These are phyloP conservation scores for Serendipita sp. DNA, from an alignment of 768 basidiomycete genomes.

Conservation along the genomic window DNA sequence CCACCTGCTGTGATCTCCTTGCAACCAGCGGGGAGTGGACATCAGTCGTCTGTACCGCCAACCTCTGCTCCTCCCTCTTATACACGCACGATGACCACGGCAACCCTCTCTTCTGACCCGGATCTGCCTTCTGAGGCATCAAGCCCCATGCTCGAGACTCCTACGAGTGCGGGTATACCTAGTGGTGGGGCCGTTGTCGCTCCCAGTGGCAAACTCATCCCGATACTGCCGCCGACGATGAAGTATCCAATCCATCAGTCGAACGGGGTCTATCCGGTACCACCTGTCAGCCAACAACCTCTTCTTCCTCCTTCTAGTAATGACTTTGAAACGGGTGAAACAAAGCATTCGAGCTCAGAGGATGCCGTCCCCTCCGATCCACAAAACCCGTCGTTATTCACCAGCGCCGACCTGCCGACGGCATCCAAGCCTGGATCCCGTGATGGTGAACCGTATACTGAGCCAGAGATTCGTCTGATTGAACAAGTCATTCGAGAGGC, in stretches of 20 bases:
- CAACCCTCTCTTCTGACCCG: neutral
- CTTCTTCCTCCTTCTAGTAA: too few relatives aligned
- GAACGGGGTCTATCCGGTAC: neutral
- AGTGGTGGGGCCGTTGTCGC: neutral
- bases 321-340: neutral
- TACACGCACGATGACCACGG: neutral
- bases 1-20: neutral
- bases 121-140: neutral
- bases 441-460: conserved; percentile 1
- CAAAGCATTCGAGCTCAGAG: neutral
- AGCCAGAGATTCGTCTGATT: neutral
- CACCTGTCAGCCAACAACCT: neutral
- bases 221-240: neutral
- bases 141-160: neutral
- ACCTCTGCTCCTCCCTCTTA: neutral
- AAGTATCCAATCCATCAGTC: neutral
- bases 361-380: neutral
- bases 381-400: too few relatives aligned
- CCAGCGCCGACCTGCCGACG: neutral
- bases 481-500: neutral
- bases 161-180: neutral
- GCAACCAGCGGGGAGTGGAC: neutral
- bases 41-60: neutral
- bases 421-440: neutral
- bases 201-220: neutral